These are phyloP conservation scores for Lodderomyces jiufengensis DNA, from an alignment of 1,139 yeast genomes.

Conservation along the genomic window DNA sequence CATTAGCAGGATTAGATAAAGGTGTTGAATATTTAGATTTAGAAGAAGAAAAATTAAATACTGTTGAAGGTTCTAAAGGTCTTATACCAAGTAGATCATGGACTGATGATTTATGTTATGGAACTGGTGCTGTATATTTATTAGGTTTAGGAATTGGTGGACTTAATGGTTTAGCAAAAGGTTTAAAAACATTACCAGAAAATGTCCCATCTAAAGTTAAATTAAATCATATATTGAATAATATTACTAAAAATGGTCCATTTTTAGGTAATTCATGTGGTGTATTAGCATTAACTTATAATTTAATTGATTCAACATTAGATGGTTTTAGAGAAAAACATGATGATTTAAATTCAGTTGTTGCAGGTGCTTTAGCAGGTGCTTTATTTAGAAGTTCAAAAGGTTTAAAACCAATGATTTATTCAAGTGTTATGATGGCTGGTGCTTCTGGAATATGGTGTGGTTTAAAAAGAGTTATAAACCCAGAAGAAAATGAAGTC, in stretches of 20 bases:
- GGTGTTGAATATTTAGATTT: constrained; percentile 88
- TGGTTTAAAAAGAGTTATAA: constrained; percentile 58
- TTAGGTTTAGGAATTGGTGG: constrained; percentile 83
- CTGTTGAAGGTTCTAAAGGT: constrained; percentile 84
- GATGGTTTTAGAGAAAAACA: constrained; percentile 85
- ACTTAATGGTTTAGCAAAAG: constrained; percentile 81
- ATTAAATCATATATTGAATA: constrained; percentile 85
- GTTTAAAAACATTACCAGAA: constrained; percentile 70
- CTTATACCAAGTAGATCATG: constrained; percentile 92
- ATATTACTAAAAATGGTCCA: constrained; percentile 93
- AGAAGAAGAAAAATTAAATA: constrained; percentile 71
- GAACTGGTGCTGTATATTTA: constrained; percentile 92
- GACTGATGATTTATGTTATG: constrained; percentile 96
- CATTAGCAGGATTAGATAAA: constrained; percentile 86
- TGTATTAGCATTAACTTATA: constrained; percentile 85
- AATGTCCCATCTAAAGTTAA: constrained; percentile 73
- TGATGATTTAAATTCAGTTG: constrained; percentile 78
- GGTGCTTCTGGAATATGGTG: constrained; percentile 94
- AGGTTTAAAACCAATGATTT: constrained; percentile 84
- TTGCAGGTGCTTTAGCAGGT: constrained; percentile 90
- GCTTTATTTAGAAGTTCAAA: constrained; percentile 84
- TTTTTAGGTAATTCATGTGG: constrained; percentile 94
- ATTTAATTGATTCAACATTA: constrained; percentile 73
- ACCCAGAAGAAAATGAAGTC: too few relatives aligned
- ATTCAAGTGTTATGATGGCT: constrained; percentile 81